Evolutionary conservation across 352 stramenopile genomes (phyloP), one percentile per base, ranked within the genome.

Genomic region (Globisporangium abappressorium): DNA sequence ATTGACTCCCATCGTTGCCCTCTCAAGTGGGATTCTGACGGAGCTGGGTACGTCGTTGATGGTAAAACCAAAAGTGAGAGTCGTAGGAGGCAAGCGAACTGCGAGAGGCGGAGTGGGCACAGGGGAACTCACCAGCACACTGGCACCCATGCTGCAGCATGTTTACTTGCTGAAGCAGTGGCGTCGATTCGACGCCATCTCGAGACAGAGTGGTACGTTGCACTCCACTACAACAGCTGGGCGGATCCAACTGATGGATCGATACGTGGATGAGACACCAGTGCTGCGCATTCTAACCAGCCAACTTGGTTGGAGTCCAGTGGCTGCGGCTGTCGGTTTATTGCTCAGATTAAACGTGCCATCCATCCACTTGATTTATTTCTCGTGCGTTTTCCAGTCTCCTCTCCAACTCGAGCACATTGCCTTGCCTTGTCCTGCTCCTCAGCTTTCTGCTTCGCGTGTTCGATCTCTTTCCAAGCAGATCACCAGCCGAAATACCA

Each of bases 1-100:
- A 18, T 57, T 57, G 55, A 38, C 11, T 18, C 8, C 26, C 53
- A 18, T 58, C 2, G 24, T 22, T 26, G 53, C 9, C 18, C 22
- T 46, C 9, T 28, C 30, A 22, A n/a, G 28, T 20, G 24, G 20
- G 18, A 28, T 18, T 2, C 30, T 34, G 14, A 12, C 9, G 30
- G 24, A 60, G 54, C 24, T 7, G 34, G 41, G 2, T 60, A 30
- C 20, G 28, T 11, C 0, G 55, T 24, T n/a, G 34, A 53, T n/a
- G 36, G 57, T 1, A 20, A 63, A 63, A 34, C n/a, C 57, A n/a
- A 53, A 53, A 63, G 57, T 63, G 57, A 63, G 57, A 51, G 20
- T 8, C 24, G 36, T 43, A 7, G 34, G 36, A 43, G 36, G 36
- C 36, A 15, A 43, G 36, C 34, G 12, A 4, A 41, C 9, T 41